Percentiles rank a stretch among this genome's conserved stretches.
Evolutionary conservation across 495 filamentous ascomycete species (phyloP).

Genomic region (Neurospora africana): DNA sequence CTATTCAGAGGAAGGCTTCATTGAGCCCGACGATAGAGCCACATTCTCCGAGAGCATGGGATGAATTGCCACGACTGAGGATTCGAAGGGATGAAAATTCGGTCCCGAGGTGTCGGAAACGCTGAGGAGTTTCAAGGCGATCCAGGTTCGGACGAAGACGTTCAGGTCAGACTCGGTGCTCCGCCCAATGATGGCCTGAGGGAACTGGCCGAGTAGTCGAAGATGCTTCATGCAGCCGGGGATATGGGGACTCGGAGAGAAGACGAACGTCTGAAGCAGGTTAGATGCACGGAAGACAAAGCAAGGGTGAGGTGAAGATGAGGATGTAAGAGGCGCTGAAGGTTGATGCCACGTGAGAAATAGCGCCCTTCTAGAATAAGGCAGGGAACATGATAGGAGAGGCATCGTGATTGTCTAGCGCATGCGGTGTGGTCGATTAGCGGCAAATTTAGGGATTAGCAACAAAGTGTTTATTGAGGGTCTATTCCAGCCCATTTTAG

Average conservation of each 20-base stretch:
- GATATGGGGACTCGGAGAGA: background rate
- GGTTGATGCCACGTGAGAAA: background rate
- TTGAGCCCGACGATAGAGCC: background rate
- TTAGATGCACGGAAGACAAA: background rate
- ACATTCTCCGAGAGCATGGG: background rate
- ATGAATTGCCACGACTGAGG: background rate
- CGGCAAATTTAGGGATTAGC: background rate
- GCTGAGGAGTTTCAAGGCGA: background rate
- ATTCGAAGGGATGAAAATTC: background rate
- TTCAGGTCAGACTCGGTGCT: background rate
- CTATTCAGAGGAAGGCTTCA: background rate
- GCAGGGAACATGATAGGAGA: background rate
- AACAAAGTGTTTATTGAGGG: conserved; percentile 12
- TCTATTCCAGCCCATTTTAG: conserved; percentile 28
- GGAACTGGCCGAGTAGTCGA: background rate
- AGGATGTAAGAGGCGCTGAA: background rate
- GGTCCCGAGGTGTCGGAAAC: background rate
- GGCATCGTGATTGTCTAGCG: background rate
- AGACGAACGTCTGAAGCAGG: background rate
- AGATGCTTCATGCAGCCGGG: background rate
- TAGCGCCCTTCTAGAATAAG: background rate
- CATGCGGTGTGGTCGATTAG: background rate
- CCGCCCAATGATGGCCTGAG: background rate
- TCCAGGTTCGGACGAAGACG: background rate
- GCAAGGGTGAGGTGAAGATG: background rate